Evolutionary conservation across 306 rosid species (phyloP).

Genomic region (Trifolium repens): DNA sequence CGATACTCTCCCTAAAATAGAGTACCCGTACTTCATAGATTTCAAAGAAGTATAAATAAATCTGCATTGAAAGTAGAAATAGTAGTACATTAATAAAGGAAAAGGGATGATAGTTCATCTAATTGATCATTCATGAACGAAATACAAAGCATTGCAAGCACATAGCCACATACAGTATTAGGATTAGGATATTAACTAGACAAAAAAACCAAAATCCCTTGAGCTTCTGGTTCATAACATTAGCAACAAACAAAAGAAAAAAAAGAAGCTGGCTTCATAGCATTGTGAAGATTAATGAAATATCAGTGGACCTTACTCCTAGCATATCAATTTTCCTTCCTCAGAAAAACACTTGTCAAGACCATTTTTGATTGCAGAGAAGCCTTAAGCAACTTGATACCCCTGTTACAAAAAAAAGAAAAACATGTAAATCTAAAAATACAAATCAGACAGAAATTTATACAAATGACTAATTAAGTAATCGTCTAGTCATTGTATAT

Average conservation of each 20-base stretch:
- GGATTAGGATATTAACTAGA: too few species aligned
- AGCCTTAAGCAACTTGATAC: slow-evolving; percentile 30
- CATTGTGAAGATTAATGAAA: not conserved
- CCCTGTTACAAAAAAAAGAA: slow-evolving; percentile 16
- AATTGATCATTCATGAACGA: not conserved
- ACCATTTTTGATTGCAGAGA: slow-evolving; percentile 26
- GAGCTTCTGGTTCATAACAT: not conserved
- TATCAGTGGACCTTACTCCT: not conserved
- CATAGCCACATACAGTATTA: too few species aligned
- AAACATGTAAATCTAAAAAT: not conserved
- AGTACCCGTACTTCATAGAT: too few species aligned
- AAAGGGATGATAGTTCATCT: not conserved
- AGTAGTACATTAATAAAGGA: too few species aligned
- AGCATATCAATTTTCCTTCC: not conserved
- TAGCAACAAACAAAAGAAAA: too few species aligned
- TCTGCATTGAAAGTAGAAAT: too few species aligned
- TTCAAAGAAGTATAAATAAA: too few species aligned
- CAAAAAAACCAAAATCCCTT: not conserved
- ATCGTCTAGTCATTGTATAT: too few species aligned
- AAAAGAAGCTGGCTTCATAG: not conserved
- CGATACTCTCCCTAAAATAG: too few species aligned
- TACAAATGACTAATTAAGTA: too few species aligned
- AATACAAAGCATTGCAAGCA: not conserved
- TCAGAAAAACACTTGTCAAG: slow-evolving; percentile 37
- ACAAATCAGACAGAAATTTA: not conserved